Evolutionary conservation across 192 early-diverging fungal species (phyloP).

Genomic region (Spizellomyces punctatus): DNA sequence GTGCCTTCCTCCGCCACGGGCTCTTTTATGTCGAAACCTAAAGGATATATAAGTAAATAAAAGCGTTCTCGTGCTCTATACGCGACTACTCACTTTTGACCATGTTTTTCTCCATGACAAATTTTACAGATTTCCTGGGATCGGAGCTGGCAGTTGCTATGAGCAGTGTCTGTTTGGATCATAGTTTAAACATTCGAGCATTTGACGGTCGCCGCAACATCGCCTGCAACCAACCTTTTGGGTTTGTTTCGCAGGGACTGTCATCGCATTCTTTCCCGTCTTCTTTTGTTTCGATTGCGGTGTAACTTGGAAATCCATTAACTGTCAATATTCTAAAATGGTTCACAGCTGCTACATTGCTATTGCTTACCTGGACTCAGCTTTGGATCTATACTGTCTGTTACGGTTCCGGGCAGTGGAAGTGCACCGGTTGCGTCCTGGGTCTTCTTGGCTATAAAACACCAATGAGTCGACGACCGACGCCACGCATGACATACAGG

Average conservation of each 20-base stretch:
- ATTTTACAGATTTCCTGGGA: conserved; percentile 27
- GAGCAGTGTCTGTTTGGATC: conserved; percentile 4
- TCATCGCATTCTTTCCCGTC: conserved; percentile 18
- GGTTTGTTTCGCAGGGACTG: not conserved
- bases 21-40: not conserved
- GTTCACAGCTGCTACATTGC: not conserved
- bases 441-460: not conserved
- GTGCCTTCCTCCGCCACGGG: conserved; percentile 20
- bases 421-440: not conserved
- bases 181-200: not conserved
- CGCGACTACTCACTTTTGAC: conserved; percentile 8
- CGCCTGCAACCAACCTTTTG: not conserved
- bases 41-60: not conserved
- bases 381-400: not conserved
- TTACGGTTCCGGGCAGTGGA: not conserved
- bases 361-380: not conserved
- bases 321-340: conserved; percentile 1
- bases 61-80: not conserved
- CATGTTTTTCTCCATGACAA: conserved; percentile 36
- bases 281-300: conserved; percentile 28
- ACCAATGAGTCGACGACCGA: no score
- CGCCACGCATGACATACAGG: not conserved
- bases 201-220: not conserved
- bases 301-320: not conserved
- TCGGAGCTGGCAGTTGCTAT: conserved; percentile 3